Evolutionary conservation across 2,329 filamentous ascomycete species (phyloP).

Genomic region (Aspergillus hortae): DNA sequence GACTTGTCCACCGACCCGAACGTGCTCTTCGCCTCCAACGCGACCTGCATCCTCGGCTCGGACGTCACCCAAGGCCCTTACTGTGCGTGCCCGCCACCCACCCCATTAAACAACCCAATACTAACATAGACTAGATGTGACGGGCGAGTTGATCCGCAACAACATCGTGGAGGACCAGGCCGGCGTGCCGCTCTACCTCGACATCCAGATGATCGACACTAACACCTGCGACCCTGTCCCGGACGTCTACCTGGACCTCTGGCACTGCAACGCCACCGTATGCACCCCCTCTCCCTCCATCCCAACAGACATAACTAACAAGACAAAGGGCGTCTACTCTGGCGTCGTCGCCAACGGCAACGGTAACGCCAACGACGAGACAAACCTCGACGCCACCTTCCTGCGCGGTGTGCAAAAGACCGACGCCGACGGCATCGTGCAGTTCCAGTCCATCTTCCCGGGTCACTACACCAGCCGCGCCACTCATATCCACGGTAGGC

Average conservation of each 20-base stretch:
- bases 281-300: neutral
- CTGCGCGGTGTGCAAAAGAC: slow-evolving; percentile 45
- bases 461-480: slow-evolving; percentile 44
- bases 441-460: slow-evolving; percentile 44
- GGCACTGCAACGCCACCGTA: slow-evolving; percentile 41
- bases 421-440: slow-evolving; percentile 39
- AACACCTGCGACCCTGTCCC: slow-evolving; percentile 40
- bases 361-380: slow-evolving; percentile 34
- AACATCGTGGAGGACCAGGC: slow-evolving; percentile 31
- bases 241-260: slow-evolving; percentile 36
- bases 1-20: slow-evolving; percentile 19
- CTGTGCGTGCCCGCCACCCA: slow-evolving; percentile 26
- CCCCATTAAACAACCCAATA: neutral
- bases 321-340: slow-evolving; percentile 35
- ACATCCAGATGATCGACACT: slow-evolving; percentile 41
- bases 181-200: slow-evolving; percentile 38
- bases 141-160: slow-evolving; percentile 37
- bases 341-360: slow-evolving; percentile 36
- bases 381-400: slow-evolving; percentile 42
- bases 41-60: slow-evolving; percentile 49
- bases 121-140: slow-evolving; percentile 24
- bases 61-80: slow-evolving; percentile 55
- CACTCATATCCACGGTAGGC: slow-evolving; percentile 33
- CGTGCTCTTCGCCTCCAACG: slow-evolving; percentile 28
- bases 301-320: neutral